Conservation (phyloP, 1,284 basidiomycete species). For the Ganoderma lingzhi region DNA sequence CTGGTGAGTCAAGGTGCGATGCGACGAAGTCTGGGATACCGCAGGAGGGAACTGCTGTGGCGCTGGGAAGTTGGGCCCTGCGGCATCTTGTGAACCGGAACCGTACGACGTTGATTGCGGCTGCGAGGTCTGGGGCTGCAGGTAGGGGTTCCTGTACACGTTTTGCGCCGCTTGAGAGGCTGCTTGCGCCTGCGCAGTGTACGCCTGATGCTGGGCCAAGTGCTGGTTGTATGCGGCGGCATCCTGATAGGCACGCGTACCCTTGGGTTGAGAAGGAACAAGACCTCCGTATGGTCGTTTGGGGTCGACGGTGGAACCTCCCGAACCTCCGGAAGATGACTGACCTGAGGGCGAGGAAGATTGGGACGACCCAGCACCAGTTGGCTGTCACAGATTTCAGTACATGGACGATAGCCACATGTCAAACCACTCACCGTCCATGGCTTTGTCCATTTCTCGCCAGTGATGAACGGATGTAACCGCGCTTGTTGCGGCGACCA, state of each 20-base stretch:
- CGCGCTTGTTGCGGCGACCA: conserved; percentile 99
- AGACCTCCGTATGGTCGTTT: conserved; percentile 97
- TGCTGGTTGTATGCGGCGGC: conserved; percentile 96
- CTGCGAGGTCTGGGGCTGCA: conserved; percentile 54
- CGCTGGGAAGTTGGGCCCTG: conserved; percentile 36
- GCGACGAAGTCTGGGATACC: conserved; percentile 39
- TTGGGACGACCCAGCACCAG: conserved; percentile 43
- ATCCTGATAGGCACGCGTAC: conserved; percentile 88
- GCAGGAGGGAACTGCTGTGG: conserved; percentile 45
- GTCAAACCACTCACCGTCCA: conserved; percentile 72
- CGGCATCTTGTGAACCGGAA: conserved; percentile 32
- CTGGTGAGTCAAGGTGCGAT: conserved; percentile 51
- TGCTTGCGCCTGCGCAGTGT: conserved; percentile 84
- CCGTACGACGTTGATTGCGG: conserved; percentile 36
- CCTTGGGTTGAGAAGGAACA: conserved; percentile 81
- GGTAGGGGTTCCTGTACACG: conserved; percentile 78
- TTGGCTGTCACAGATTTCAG: conserved; percentile 51
- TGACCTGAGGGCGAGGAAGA: conserved; percentile 30
- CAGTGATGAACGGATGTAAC: conserved; percentile 97
- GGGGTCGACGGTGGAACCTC: conserved; percentile 55
- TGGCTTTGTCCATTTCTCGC: conserved; percentile 92
- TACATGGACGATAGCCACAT: background rate
- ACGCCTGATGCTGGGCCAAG: conserved; percentile 92
- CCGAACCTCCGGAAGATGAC: conserved; percentile 15
- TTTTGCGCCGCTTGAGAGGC: conserved; percentile 71